Percentiles rank a stretch among this genome's conserved stretches.
phyloP scores from a whole-genome alignment of 163 green algal species.

The Volvox carteri region DNA sequence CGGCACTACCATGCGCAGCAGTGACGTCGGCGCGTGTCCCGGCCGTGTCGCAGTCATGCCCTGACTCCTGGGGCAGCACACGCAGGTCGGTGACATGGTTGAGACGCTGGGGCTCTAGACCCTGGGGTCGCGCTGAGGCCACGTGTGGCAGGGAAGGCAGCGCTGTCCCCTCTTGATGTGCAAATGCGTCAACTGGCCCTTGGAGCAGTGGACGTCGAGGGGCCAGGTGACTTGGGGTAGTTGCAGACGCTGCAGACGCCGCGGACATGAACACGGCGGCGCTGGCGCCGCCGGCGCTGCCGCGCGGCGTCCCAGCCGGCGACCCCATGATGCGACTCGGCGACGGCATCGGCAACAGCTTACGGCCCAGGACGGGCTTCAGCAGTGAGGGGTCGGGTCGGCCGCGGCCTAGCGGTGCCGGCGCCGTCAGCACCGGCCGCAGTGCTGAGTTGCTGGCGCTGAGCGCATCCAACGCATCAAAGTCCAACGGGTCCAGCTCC shows the following conservation, averaged over 20 bases:
- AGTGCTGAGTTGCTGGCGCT: too few species aligned
- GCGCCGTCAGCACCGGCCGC: not conserved
- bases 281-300: not conserved
- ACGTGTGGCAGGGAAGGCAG: too few species aligned
- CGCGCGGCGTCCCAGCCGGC: not conserved
- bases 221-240: too few species aligned
- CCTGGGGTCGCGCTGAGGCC: too few species aligned
- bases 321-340: constrained; percentile 6
- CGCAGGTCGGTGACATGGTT: not conserved
- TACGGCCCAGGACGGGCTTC: not conserved
- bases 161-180: too few species aligned
- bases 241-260: not conserved
- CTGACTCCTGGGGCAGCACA: too few species aligned
- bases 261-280: not conserved
- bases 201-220: too few species aligned
- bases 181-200: too few species aligned
- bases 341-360: constrained; percentile 29
- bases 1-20: too few species aligned
- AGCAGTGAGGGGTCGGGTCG: constrained; percentile 19
- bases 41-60: too few species aligned
- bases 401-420: not conserved
- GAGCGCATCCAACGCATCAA: not conserved
- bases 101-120: too few species aligned
- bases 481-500: not conserved
- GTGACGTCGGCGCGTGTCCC: too few species aligned